Conservation (phyloP, 1,139 yeast genomes). For the Zhuliangozyma parablackwelliae region DNA sequence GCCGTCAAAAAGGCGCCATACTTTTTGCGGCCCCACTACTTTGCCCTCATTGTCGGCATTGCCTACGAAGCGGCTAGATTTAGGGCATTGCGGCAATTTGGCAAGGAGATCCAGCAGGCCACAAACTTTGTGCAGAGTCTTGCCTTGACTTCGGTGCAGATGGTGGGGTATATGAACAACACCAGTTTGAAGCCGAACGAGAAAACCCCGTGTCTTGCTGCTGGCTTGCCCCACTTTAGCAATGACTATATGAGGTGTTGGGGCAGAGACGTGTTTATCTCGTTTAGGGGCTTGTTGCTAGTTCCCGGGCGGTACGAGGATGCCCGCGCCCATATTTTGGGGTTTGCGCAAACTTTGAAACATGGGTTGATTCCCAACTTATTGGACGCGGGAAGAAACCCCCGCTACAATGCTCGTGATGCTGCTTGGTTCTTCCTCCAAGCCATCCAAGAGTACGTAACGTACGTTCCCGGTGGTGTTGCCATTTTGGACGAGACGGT, state of each 20-base stretch:
- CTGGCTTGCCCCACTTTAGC: conserved; percentile 94
- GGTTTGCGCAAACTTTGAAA: conserved; percentile 86
- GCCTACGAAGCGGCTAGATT: conserved; percentile 78
- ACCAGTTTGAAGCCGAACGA: conserved; percentile 71
- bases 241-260: conserved; percentile 92
- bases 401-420: conserved; percentile 93
- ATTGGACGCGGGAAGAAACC: conserved; percentile 88
- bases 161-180: conserved; percentile 71
- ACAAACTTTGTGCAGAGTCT: conserved; percentile 75
- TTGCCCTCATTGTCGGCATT: conserved; percentile 72
- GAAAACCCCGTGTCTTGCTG: conserved; percentile 77
- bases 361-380: conserved; percentile 94
- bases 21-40: conserved; percentile 80
- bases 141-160: conserved; percentile 80
- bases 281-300: conserved; percentile 75
- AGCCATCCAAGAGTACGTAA: conserved; percentile 77
- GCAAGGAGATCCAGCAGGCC: conserved; percentile 49
- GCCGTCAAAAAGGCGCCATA: conserved; percentile 66
- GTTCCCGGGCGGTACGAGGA: conserved; percentile 76
- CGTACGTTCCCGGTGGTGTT: conserved; percentile 64
- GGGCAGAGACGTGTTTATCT: conserved; percentile 95
- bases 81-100: conserved; percentile 58
- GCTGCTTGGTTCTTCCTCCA: conserved; percentile 95
- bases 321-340: conserved; percentile 76
- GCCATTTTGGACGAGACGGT: conserved; percentile 67